Evolutionary conservation across 208 protist species (phyloP), one percentile per base, ranked within the genome.

Genomic region (Chromosphaera perkinsii): DNA sequence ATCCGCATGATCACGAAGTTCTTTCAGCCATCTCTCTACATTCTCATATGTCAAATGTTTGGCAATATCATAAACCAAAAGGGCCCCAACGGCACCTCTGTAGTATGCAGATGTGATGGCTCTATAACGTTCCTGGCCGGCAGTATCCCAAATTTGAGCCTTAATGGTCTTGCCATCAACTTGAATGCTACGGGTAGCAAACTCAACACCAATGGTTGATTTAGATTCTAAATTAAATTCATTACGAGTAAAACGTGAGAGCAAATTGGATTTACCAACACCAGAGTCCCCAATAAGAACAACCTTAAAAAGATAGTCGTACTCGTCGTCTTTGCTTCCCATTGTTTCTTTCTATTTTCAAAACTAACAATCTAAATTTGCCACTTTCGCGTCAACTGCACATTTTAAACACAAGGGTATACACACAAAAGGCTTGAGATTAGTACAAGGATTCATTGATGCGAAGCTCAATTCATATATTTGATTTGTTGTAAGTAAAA

Each of bases 201-300:
- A 98, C 74, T 99, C 95, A 31, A 98, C 95, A 59, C 96, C 96
- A 71, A 99, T 99, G 17, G 96, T 99, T 45, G 98, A 78, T 76
- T 99, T 95, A 72, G 98, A 95, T 36, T 97, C 86, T 20, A 95
- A 93, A 83, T 98, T 93, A 72, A 99, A 99, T 43, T 93, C 88
- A 74, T 97, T 98, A 76, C 98, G 93, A 1, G 95, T 97, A 75
- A 99, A 99, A 75, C 98, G 91, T 29, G 97, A 85, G 3, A 99
- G 84, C 49, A 99, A 76, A 72, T 95, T 98, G 39, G 92, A 97
- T 80, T 99, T 99, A 62, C 96, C 96, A n/a, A 98, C 94, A 43
- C 66, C 73, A 35, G 66, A 71, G 54, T 73, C 66, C n/a, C 73
- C 92, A 33, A 65, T 65, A 10, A 65, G 42, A 1, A 65, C 59